These are phyloP conservation scores for Geoglossum cookeanum DNA, from an alignment of 2,329 filamentous ascomycete species.

Conservation along the genomic window DNA sequence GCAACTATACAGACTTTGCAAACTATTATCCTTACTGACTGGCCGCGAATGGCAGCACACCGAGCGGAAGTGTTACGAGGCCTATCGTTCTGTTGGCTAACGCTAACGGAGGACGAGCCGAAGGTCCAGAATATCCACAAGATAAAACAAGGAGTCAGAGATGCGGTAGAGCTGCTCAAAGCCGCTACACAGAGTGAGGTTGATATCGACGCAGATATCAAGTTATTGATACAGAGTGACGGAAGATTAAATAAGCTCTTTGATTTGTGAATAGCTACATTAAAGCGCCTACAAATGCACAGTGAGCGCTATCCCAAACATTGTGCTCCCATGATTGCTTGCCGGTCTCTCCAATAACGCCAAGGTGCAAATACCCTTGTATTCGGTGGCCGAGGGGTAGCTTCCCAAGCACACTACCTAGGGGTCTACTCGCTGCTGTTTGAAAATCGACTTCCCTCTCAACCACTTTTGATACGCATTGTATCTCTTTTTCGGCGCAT, in stretches of 20 bases:
- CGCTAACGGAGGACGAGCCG: conserved; percentile 24
- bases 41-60: conserved; percentile 48
- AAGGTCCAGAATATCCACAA: conserved; percentile 4
- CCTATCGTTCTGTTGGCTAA: conserved; percentile 43
- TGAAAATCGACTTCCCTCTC: conserved; percentile 85
- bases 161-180: conserved; percentile 3
- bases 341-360: not conserved
- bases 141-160: conserved; percentile 8
- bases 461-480: conserved; percentile 95
- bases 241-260: not conserved
- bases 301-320: not conserved
- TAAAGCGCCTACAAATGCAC: not conserved
- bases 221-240: not conserved
- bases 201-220: conserved; percentile 6
- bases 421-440: conserved; percentile 50
- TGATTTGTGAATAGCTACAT: conserved; percentile 1
- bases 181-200: conserved; percentile 2
- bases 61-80: conserved; percentile 44
- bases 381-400: no score
- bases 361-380: not conserved
- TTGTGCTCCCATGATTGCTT: not conserved
- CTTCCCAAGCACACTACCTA: conserved; percentile 6
- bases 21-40: conserved; percentile 40
- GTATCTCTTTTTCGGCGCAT: conserved; percentile 81
- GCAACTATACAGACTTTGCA: conserved; percentile 35